Conservation (phyloP, 2,329 filamentous ascomycete genomes). For the Stemphylium beticola region DNA sequence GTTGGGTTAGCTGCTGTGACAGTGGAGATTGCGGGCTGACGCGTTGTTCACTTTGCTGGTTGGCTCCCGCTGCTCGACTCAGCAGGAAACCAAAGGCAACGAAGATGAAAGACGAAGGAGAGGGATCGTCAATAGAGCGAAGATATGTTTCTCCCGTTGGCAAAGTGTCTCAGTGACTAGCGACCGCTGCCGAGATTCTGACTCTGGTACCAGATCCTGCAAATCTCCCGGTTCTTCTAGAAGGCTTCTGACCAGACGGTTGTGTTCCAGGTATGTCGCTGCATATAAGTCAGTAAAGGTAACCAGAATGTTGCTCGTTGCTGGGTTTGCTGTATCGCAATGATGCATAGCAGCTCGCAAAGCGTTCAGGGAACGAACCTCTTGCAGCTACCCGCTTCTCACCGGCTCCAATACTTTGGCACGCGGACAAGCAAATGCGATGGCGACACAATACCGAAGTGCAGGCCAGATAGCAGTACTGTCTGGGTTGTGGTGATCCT, state of each 20-base stretch:
- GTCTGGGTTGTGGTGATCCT: conserved; percentile 43
- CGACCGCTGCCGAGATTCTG: conserved; percentile 10
- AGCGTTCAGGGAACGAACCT: conserved; percentile 41
- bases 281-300: conserved; percentile 35
- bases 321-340: conserved; percentile 44
- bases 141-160: conserved; percentile 2
- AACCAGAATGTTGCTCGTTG: conserved; percentile 23
- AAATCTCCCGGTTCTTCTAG: conserved; percentile 19
- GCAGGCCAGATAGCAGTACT: conserved; percentile 35
- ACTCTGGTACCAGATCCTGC: neutral
- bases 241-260: conserved; percentile 18
- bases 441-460: conserved; percentile 23
- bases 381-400: conserved; percentile 43
- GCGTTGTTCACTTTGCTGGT: conserved; percentile 9
- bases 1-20: conserved; percentile 8
- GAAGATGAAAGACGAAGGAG: conserved; percentile 2
- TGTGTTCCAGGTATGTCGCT: conserved; percentile 25
- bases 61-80: conserved; percentile 13
- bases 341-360: conserved; percentile 39
- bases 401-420: conserved; percentile 31
- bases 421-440: conserved; percentile 38
- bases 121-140: neutral
- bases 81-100: conserved; percentile 15
- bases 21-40: conserved; percentile 8
- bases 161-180: conserved; percentile 10